A percentile compares a stretch with the other conserved stretches of the same genome.
These are phyloP conservation scores for Amylocarpus encephaloides DNA, from an alignment of 2,329 filamentous ascomycete genomes.

Conservation along the genomic window DNA sequence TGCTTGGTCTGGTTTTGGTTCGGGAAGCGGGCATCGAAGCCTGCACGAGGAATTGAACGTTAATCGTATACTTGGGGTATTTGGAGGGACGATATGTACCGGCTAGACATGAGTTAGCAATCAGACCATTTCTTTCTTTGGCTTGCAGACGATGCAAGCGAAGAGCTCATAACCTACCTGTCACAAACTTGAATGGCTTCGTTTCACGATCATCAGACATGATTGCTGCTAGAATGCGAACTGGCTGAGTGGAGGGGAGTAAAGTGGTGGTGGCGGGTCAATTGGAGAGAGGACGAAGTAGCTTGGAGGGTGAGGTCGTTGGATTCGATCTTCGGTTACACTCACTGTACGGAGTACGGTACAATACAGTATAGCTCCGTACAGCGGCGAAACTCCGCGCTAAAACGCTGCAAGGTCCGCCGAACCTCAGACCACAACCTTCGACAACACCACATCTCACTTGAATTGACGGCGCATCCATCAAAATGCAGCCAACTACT, in stretches of 20 bases:
- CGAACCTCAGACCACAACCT: conserved; percentile 16
- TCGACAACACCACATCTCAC: conserved; percentile 12
- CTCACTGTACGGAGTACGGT: too few relatives aligned
- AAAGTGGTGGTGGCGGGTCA: conserved; percentile 22
- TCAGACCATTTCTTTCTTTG: conserved; percentile 25
- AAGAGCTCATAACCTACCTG: conserved; percentile 58
- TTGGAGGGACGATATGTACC: conserved; percentile 35
- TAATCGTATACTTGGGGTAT: conserved; percentile 15
- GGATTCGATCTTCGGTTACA: conserved; percentile 33
- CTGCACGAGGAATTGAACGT: conserved; percentile 41
- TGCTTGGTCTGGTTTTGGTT: conserved; percentile 99
- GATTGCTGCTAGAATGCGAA: conserved; percentile 42
- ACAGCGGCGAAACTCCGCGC: conserved; percentile 1
- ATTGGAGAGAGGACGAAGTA: conserved; percentile 33
- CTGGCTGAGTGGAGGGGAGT: conserved; percentile 31
- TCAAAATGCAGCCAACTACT: conserved; percentile 44
- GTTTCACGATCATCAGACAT: conserved; percentile 93
- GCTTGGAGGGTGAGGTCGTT: conserved; percentile 24
- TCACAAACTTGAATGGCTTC: conserved; percentile 99
- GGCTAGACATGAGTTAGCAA: conserved; percentile 40
- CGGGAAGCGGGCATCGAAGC: conserved; percentile 98
- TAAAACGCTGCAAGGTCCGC: conserved; percentile 3
- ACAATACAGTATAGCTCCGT: too few relatives aligned
- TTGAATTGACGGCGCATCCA: conserved; percentile 15
- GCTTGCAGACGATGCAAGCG: conserved; percentile 10